Base-by-base conservation (phyloP, 75 land plant genomes). In the Azolla pinnata region DNA sequence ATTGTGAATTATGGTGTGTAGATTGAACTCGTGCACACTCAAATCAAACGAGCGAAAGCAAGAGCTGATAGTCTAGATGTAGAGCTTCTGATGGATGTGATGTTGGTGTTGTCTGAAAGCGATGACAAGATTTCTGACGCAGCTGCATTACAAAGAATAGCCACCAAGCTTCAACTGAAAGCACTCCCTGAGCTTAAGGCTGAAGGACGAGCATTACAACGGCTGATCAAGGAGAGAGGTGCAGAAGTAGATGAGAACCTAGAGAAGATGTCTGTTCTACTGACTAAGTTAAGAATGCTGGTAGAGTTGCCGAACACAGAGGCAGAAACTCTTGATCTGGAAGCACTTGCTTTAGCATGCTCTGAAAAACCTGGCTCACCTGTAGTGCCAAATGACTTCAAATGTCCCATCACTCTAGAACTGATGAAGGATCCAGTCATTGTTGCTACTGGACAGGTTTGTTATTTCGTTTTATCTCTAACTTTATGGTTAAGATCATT, bases 31-130 rank as follows among this genome's bases (percentile, higher is more conserved):
- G 27, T 83, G 63, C 56, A 62, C 10, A 23, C 59, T 7, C 91
- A 87, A 49, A 59, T 87, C 12, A 75, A 54, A 59, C 64, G 87
- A 66, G 80, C 78, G 16, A 87, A 75, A 59, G 70, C 65, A 33
- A 59, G 83, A 59, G 75, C 67, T 10, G 83, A 87, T 18, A 75
- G 73, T 35, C 74, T 75, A 21, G 91, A 87, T 32, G 54, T 71
- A 0, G 81, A 83, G 60, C 76, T 83, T 8, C 62, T 66, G 14
- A 67, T 78, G 73, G 83, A 83, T 60, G 49, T 87, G 33, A 78
- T 78, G 75, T 64, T 77, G 10, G 64, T 72, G 7, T 54, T 83
- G 23, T 64, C 64, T 1, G 67, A 74, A 23, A 56, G 66, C 8
- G 79, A 75, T 32, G 83, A 78, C 12, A 35, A 78, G 35, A 78